Base-by-base conservation (phyloP, 345 rosid species). In the Theobroma cacao region DNA sequence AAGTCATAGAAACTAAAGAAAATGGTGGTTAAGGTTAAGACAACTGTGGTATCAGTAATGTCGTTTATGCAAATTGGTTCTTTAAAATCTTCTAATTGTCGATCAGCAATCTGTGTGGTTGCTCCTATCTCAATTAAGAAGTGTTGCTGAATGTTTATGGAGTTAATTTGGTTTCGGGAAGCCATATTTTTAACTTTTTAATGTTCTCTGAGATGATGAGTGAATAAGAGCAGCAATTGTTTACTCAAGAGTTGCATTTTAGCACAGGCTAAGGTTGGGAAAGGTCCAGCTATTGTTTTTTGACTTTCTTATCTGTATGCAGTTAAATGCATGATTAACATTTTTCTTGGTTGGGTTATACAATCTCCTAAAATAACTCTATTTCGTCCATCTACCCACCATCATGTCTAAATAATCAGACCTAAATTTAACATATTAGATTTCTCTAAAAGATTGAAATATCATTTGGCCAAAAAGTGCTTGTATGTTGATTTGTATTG, bases 11-110 rank as follows among this genome's bases (percentile, higher is more conserved):
- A 75, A 56, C 69, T 77, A 14, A 82, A 82, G 87, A 90, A 81
- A 64, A 78, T 80, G 43, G 75, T 80, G 78, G 67, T 80, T 43
- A 85, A 85, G 81, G 83, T 80, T 52, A 82, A 77, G 83, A 77
- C 75, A 2, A 78, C 75, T 22, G 77, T 72, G 36, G 80, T 85
- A 1, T 79, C 88, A 15, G 22, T 85, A 4, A 71, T 85, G 33
- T 81, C 89, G 47, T 70, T 71, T 13, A 41, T 76, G 78, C 77
- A 80, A 33, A 20, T 80, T 14, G 65, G 71, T 33, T 72, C 80
- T 5, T 56, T 74, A 1, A 74, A 80, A 67, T 78, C 86, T 67
- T 82, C 88, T 67, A 58, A 45, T 45, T 78, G 82, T 66, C 70
- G 83, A 52, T 78, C 87, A 20, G 78, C 81, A n/a, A 81, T 80